phyloP scores from a whole-genome alignment of 768 basidiomycete genomes.

The Tubosaeta sp. region DNA sequence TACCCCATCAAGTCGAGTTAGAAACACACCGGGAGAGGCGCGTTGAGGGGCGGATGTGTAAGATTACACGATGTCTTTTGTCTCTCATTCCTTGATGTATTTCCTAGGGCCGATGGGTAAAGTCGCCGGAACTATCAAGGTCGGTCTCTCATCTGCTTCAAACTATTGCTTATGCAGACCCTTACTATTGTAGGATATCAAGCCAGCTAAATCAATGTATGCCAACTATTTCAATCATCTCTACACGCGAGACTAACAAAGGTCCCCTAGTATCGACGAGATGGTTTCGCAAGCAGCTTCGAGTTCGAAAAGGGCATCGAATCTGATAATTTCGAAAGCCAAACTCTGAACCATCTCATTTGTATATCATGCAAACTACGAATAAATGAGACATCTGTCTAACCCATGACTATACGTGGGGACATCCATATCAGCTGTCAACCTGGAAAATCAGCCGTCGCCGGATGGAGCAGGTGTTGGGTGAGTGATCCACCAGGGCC shows the following conservation, averaged over 20 bases:
- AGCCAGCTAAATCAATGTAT: constrained; percentile 81
- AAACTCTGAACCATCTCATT: constrained; percentile 36
- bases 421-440: too few species aligned
- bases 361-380: too few species aligned
- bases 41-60: constrained; percentile 56
- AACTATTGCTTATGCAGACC: constrained; percentile 1
- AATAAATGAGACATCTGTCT: too few species aligned
- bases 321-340: constrained; percentile 40
- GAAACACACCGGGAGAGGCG: constrained; percentile 64
- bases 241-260: constrained; percentile 9
- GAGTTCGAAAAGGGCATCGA: constrained; percentile 45
- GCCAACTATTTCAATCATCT: constrained; percentile 16
- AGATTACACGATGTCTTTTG: constrained; percentile 21
- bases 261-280: constrained; percentile 63
- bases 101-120: constrained; percentile 71
- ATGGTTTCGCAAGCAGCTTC: constrained; percentile 67
- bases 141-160: constrained; percentile 23
- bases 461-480: too few species aligned
- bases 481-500: too few species aligned
- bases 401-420: too few species aligned
- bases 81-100: constrained; percentile 2
- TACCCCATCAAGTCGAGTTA: constrained; percentile 76
- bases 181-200: constrained; percentile 52
- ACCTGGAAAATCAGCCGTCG: too few species aligned
- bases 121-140: constrained; percentile 67